Evolutionary conservation across 345 rosid genomes (phyloP).

Genomic region (Trapa incisa): DNA sequence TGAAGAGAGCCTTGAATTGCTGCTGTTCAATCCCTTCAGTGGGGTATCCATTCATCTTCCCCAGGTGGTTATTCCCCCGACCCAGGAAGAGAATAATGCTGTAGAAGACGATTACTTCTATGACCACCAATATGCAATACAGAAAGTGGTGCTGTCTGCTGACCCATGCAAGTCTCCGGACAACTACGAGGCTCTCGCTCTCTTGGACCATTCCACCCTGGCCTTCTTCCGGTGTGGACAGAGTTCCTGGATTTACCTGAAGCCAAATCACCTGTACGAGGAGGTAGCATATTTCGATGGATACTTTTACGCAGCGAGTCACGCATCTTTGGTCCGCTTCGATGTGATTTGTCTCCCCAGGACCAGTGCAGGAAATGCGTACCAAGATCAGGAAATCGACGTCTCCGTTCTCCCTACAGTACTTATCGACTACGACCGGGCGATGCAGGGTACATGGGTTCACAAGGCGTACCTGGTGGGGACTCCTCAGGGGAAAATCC

Average conservation of each 20-base stretch:
- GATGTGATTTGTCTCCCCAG: background rate
- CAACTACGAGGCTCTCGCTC: background rate
- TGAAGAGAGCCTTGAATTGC: background rate
- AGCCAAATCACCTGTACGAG: background rate
- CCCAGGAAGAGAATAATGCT: background rate
- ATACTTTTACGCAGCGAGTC: background rate
- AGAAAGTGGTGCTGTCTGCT: background rate
- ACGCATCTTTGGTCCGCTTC: background rate
- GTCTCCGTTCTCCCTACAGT: background rate
- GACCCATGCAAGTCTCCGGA: background rate
- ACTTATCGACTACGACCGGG: background rate
- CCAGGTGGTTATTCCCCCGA: background rate
- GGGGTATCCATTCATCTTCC: background rate
- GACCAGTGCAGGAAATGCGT: too few relatives aligned
- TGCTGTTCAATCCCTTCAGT: background rate
- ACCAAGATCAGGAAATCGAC: background rate
- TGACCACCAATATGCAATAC: background rate
- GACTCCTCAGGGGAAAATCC: background rate
- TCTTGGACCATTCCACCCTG: background rate
- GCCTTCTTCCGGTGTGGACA: background rate
- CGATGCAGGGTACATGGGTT: background rate
- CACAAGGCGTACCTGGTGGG: background rate
- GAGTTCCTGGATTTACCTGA: background rate
- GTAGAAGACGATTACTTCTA: background rate
- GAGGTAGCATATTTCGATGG: background rate